Base-by-base conservation (phyloP, 257 asterid genomes). In the Phtheirospermum japonicum region DNA sequence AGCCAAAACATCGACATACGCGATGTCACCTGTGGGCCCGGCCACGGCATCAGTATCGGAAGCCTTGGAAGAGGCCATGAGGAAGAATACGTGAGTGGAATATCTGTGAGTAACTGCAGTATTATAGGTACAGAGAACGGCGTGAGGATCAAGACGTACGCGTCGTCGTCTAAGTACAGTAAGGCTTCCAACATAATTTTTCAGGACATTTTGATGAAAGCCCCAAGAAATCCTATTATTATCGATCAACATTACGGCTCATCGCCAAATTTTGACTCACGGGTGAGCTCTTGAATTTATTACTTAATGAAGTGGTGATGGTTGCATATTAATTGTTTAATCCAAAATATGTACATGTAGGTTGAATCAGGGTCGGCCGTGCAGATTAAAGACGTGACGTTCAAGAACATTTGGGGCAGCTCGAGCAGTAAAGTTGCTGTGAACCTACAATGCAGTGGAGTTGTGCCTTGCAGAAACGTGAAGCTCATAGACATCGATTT, bases 1-100 rank as follows among this genome's bases (percentile, higher is more conserved):
- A 80, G 90, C 57, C 77, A 57, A 7, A 37, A 67, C 73, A 75
- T 90, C 3, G 75, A 79, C 9, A 75, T 90, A 2, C 42, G 42
- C 2, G 69, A 64, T 0, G 88, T 90, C 4, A 3, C 59, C 0
- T 90, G 96, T 66, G 97, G 97, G 4, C 96, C 95, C 6, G 95
- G 97, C 14, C 97, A 89, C n/a, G 95, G 95, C 23, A 86, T 86
- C 16, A 86, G 97, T 66, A 65, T 86, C 1, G 95, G 97, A 11
- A 82, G 94, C 83, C 67, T 90, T 2, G 96, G 96, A 0, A 61
- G 67, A 12, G 19, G 63, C 59, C 69, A 46, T 1, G 64, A 63
- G 43, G 43, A 37, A 1, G 88, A 90, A 14, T 49, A 53, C 9
- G 95, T 86, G 8, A 53, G 20, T 13, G 81, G 78, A 0, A 60